These are phyloP conservation scores for Ceratocystis albifundus DNA, from an alignment of 2,329 filamentous ascomycete genomes.

Conservation along the genomic window DNA sequence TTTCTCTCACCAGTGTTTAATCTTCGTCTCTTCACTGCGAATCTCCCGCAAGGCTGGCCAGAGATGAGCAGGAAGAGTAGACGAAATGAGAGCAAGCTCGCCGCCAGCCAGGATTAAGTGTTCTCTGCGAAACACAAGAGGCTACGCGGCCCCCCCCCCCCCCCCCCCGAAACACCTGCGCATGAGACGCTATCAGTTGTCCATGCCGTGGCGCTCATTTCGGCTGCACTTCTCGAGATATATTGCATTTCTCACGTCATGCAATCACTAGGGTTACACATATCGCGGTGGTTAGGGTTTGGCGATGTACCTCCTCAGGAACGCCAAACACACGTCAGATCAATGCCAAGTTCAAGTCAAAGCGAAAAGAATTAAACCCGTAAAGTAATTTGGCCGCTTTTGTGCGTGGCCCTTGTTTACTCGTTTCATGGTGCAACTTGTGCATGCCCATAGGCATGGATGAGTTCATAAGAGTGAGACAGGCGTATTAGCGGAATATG, in stretches of 20 bases:
- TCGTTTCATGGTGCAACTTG: not conserved
- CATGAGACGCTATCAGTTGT: too few relatives aligned
- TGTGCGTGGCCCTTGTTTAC: not conserved
- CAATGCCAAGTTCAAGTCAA: not conserved
- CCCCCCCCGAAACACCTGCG: too few relatives aligned
- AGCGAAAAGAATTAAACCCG: too few relatives aligned
- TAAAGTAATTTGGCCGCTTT: not conserved
- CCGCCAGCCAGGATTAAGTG: not conserved
- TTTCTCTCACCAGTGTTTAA: not conserved
- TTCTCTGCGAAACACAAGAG: not conserved
- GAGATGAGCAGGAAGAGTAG: not conserved
- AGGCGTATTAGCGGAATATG: too few relatives aligned
- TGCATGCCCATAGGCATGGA: too few relatives aligned
- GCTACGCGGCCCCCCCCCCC: too few relatives aligned
- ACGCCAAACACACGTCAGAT: not conserved
- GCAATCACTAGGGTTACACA: not conserved
- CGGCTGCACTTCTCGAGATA: too few relatives aligned
- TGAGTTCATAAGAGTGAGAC: too few relatives aligned
- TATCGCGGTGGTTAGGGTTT: too few relatives aligned
- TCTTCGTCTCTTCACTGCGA: not conserved
- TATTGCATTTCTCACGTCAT: too few relatives aligned
- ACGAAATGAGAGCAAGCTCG: not conserved
- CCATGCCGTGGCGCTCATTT: too few relatives aligned
- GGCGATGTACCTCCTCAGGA: not conserved
- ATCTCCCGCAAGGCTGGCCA: not conserved